Base-by-base conservation (phyloP, 2,329 filamentous ascomycete species). In the Trichophyton schoenleinii region DNA sequence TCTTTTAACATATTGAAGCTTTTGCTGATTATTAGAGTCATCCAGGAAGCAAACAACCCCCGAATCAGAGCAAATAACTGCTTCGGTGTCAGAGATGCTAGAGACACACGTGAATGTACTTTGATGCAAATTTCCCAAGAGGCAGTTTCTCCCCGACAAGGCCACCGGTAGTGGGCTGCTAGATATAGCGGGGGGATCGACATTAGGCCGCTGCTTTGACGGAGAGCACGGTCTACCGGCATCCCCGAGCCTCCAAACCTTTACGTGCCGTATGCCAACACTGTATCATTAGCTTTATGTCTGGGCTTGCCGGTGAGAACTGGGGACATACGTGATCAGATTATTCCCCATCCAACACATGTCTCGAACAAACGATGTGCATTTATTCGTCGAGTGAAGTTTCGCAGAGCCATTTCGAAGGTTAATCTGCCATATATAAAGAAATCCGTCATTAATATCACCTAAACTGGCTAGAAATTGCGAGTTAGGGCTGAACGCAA, bases 31-130 rank as follows among this genome's bases (percentile, higher is more conserved):
- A 59, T 83, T 84, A 36, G 81, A 82, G 66, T 95, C 88, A 64
- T 96, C 88, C 36, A 96, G 78, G 34, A 95, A 78, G 72, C 92
- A 97, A n/a, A 99, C 79, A 69, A 95, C 87, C 31, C 94, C 94
- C 62, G 84, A 83, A 69, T 96, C 91, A 2, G 92, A 89, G 74
- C 90, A 94, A 48, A 97, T 79, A 46, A 97, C 82, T 18, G 91
- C 87, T 68, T 86, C 87, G 48, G 81, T 82, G 41, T 88, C 83
- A 42, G 87, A 86, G 38, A 96, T 82, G 15, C 83, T 78, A 15
- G 85, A 83, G 3, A 90, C 85, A 65, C 88, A 89, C 18, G 86
- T 89, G 69, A 99, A 97, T 0, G 86, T 92, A 6, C 85, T 85
- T 63, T 97, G 92, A 3, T 91, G 82, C 63, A 99, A 77, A 11